These are phyloP conservation scores for Tulasnella sp. DNA, from an alignment of 768 basidiomycete species.

Conservation along the genomic window DNA sequence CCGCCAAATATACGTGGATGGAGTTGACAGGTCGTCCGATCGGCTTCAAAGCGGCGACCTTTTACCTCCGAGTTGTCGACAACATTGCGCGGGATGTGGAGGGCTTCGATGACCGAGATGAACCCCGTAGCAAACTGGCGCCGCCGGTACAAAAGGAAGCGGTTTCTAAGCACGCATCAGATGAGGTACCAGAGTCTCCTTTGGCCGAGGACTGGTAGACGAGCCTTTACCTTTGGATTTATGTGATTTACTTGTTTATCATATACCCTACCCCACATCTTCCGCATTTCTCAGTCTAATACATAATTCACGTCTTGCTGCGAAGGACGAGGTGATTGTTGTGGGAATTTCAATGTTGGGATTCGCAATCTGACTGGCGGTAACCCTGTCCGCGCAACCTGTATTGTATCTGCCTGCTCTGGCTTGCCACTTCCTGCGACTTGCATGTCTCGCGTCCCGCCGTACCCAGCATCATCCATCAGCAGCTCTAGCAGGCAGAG, in stretches of 20 bases:
- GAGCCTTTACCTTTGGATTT: too few relatives aligned
- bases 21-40: constrained; percentile 83
- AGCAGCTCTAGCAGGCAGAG: background rate
- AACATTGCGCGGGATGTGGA: constrained; percentile 70
- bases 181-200: too few relatives aligned
- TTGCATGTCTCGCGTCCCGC: constrained; percentile 15
- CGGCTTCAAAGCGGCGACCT: constrained; percentile 82
- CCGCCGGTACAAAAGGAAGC: too few relatives aligned
- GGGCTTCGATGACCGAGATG: constrained; percentile 30
- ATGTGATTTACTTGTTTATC: too few relatives aligned
- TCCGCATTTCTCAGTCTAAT: too few relatives aligned
- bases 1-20: constrained; percentile 78
- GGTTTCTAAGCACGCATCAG: too few relatives aligned
- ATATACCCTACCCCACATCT: too few relatives aligned
- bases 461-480: constrained; percentile 10
- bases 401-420: too few relatives aligned
- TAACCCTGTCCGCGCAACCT: constrained; percentile 2
- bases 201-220: too few relatives aligned
- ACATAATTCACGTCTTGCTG: too few relatives aligned
- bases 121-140: background rate
- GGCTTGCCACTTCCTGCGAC: too few relatives aligned
- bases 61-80: constrained; percentile 77
- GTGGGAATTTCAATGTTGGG: background rate
- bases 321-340: too few relatives aligned
- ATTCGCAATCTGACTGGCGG: background rate